Conservation (phyloP, 768 basidiomycete species). For the Botryobasidium botryosum region DNA sequence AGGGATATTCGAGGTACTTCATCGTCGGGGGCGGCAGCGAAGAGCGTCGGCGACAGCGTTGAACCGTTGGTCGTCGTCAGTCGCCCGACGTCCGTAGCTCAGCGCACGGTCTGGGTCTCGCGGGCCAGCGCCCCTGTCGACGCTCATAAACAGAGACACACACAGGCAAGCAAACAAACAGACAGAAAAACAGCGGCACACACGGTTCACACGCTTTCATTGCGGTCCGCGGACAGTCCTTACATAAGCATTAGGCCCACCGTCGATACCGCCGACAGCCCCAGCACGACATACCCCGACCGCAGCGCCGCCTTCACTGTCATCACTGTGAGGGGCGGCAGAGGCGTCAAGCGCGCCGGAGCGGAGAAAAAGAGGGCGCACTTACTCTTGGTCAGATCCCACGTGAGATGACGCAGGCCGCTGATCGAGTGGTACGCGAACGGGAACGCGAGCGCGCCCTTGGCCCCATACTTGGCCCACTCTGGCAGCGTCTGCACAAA, state of each 20-base stretch:
- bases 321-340: too few relatives aligned
- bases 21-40: constrained; percentile 7
- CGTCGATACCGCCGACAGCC: constrained; percentile 57
- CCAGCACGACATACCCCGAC: constrained; percentile 72
- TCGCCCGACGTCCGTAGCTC: neutral
- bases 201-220: too few relatives aligned
- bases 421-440: constrained; percentile 87
- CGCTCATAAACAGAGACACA: too few relatives aligned
- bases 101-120: neutral
- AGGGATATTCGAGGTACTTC: constrained; percentile 8
- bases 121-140: neutral
- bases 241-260: constrained; percentile 45
- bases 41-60: neutral
- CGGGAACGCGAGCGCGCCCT: constrained; percentile 64
- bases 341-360: too few relatives aligned
- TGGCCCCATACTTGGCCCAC: constrained; percentile 56
- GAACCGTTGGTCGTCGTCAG: neutral
- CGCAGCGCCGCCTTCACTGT: constrained; percentile 62
- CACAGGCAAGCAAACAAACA: too few relatives aligned
- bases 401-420: constrained; percentile 75
- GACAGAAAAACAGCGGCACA: too few relatives aligned
- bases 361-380: constrained; percentile 16
- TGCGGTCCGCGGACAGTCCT: neutral
- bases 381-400: constrained; percentile 84
- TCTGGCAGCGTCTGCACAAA: constrained; percentile 54